Base-by-base conservation (phyloP, 1,139 yeast species). In the Magnusiomyces ingens region DNA sequence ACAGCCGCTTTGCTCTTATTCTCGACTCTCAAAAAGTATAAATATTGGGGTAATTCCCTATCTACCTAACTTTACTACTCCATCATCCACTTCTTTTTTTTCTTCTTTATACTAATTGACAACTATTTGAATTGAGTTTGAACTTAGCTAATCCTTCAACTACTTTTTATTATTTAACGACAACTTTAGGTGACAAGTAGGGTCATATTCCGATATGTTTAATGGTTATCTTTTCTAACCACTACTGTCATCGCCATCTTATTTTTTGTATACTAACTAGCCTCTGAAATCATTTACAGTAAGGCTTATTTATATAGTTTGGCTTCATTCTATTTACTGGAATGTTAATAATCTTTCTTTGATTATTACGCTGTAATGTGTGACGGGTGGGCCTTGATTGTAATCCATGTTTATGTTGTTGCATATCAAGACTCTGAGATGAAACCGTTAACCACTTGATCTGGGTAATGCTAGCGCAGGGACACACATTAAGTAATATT, bases 401-500 rank as follows among this genome's bases (percentile, higher is more conserved):
- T 10, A 42, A 42, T 18, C n/a, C 35, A 15, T 21, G 10, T 4
- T 10, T 17, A 26, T 26, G 12, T 12, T 32, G 48, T 11, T 18
- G 26, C 26, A 10, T 10, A 22, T 13, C 21, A 43, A 15, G 15
- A 17, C 45, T 54, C 59, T 57, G 59, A 57, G 59, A 57, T 50
- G 49, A 57, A 29, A 57, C 59, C 58, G 59, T 51, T 55, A 50
- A 38, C 42, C 52, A 52, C 54, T 52, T 52, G 54, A 52, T 40
- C 52, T 52, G 44, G 54, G 45, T 55, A 55, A 55, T 55, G 49
- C 58, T 52, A 54, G 58, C 57, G 58, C 54, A 55, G 50, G 57
- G 53, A 54, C 55, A 55, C 51, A 50, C 56, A 45, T 53, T 45
- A 5, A 15, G 15, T 40, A 17, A 26, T n/a, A 15, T 35, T 45